phyloP scores from a whole-genome alignment of 176 grass and related monocot genomes.

The Carex kokanica region DNA sequence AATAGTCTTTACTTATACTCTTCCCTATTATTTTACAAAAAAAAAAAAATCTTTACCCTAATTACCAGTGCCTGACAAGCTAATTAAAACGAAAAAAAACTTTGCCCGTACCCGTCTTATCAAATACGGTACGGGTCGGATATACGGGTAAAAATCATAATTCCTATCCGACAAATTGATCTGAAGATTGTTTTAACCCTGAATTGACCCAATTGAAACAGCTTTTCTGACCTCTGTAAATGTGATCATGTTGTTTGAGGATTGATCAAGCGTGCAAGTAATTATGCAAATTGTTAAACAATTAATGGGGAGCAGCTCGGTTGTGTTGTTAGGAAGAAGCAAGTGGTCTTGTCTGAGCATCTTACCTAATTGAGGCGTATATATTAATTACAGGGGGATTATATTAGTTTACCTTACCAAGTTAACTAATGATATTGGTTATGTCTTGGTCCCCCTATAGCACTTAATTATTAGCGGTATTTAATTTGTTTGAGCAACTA shows the following conservation, averaged over 20 bases:
- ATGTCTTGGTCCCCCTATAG: neutral
- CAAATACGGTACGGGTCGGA: too few species aligned
- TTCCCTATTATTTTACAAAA: too few species aligned
- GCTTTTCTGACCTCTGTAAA: neutral
- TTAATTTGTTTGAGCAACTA: neutral
- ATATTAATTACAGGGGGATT: neutral
- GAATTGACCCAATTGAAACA: neutral
- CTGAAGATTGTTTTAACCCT: neutral
- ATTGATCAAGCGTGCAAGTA: neutral
- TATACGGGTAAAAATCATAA: too few species aligned
- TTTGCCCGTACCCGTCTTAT: too few species aligned
- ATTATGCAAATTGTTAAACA: neutral
- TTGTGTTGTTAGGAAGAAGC: neutral
- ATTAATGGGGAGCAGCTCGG: neutral
- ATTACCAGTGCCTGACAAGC: too few species aligned
- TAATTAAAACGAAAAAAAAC: too few species aligned
- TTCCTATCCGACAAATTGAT: too few species aligned
- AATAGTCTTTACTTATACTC: too few species aligned
- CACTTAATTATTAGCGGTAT: neutral
- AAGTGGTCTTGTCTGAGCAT: neutral
- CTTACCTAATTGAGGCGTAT: neutral
- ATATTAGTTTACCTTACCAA: neutral
- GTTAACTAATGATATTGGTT: neutral
- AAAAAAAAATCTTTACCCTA: too few species aligned
- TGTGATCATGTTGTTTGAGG: neutral